Conservation (phyloP, 495 filamentous ascomycete species). For the Pyrenula massariospora region DNA sequence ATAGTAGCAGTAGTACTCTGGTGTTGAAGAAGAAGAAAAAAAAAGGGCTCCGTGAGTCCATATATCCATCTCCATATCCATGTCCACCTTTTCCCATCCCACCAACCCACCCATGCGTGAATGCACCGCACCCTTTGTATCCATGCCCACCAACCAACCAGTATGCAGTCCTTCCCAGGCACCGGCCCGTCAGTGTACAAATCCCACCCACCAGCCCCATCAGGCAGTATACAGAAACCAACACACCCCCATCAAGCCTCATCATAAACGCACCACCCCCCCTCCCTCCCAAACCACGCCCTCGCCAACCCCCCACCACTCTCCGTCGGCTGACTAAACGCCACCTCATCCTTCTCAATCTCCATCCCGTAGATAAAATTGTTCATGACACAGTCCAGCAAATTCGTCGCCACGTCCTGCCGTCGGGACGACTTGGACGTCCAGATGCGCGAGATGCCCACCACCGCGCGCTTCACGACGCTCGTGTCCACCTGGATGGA, state of each 20-base stretch:
- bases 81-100: too few species aligned
- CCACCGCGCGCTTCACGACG: conserved; percentile 34
- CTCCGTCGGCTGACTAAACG: conserved; percentile 68
- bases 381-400: conserved; percentile 50
- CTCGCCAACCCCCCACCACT: conserved; percentile 51
- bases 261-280: conserved; percentile 41
- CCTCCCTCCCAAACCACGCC: conserved; percentile 45
- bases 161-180: too few species aligned
- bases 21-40: too few species aligned
- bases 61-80: too few species aligned
- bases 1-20: too few species aligned
- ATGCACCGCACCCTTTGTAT: too few species aligned
- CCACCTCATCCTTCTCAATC: conserved; percentile 48
- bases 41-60: too few species aligned
- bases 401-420: conserved; percentile 46
- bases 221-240: too few species aligned
- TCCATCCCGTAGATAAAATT: conserved; percentile 58
- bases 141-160: too few species aligned
- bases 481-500: conserved; percentile 31
- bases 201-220: too few species aligned
- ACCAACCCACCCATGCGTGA: too few species aligned
- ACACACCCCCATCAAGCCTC: conserved; percentile 23
- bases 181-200: too few species aligned
- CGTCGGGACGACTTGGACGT: conserved; percentile 48
- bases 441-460: conserved; percentile 67